Evolutionary conservation across 2,329 filamentous ascomycete species (phyloP).

Genomic region (Monosporascus ibericus): DNA sequence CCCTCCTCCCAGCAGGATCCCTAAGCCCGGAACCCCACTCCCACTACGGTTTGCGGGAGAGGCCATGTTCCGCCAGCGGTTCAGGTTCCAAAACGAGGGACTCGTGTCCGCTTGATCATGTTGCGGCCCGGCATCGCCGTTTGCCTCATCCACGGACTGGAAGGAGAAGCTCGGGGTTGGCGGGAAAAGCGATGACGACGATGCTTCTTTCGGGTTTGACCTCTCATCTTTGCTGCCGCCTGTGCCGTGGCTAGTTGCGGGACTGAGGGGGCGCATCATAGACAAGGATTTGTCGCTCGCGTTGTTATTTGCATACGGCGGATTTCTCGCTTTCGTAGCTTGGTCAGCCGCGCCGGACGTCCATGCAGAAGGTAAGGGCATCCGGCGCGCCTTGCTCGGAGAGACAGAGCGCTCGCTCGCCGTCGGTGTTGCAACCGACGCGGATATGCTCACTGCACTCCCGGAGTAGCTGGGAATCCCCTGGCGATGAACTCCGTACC

Average conservation of each 20-base stretch:
- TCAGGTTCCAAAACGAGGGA: constrained; percentile 52
- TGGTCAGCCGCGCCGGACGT: constrained; percentile 32
- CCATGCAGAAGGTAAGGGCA: constrained; percentile 20
- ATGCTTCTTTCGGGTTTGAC: constrained; percentile 12
- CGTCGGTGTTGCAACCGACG: constrained; percentile 29
- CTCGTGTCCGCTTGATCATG: constrained; percentile 34
- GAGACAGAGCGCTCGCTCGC: constrained; percentile 51
- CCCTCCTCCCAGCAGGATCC: neutral
- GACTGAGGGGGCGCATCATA: constrained; percentile 28
- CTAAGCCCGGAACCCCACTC: neutral
- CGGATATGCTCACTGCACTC: constrained; percentile 16
- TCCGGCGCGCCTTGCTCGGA: constrained; percentile 38
- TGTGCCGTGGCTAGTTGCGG: constrained; percentile 29
- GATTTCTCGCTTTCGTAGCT: constrained; percentile 40
- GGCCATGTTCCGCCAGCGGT: constrained; percentile 41
- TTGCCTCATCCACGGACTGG: constrained; percentile 34
- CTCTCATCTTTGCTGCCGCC: constrained; percentile 9
- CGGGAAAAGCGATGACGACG: constrained; percentile 26
- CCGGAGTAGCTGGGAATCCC: constrained; percentile 26
- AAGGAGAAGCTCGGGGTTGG: constrained; percentile 53
- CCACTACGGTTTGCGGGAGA: neutral
- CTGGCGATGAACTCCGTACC: constrained; percentile 55
- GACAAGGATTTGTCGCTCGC: constrained; percentile 10
- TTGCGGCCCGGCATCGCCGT: constrained; percentile 28
- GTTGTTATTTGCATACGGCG: constrained; percentile 28